Base-by-base conservation (phyloP, 805 yeast species). In the Ogataea nitratoaversa region DNA sequence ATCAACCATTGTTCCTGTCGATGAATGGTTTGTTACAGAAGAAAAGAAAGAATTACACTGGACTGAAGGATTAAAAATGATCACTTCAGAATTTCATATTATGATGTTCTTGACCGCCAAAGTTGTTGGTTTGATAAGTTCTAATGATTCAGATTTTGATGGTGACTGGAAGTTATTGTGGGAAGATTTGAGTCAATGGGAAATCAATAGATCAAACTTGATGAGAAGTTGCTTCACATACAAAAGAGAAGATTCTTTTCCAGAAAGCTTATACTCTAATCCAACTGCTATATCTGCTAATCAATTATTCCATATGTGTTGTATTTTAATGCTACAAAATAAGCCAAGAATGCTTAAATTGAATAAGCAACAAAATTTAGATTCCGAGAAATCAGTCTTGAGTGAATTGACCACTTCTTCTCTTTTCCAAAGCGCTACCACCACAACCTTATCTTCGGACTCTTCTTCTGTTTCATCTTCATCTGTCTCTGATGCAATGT, bases 121-220 rank as follows among this genome's bases (percentile, higher is more conserved):
- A 32, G 69, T 66, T 6, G 42, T 67, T 38, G 60, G 64, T 24
- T 42, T 70, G 43, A 53, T 67, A 9, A 47, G 51, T 32, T 46
- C 62, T 13, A 40, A 40, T 17, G 48, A 53, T 24, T 32, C 37
- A 6, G 51, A 53, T 17, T 70, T 64, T 44, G 68, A 66, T 30
- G 47, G 48, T 13, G 63, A 60, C 29, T 70, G 75, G 74, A 59
- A 59, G 37, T 37, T 45, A 2, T 31, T 70, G 1, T 70, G 74
- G 74, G 52, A 62, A 23, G 68, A 64, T 41, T 43, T 71, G 19
- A 53, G 48, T 28, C 57, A 59, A 18, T 70, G 75, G 75, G 63
- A 60, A 34, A 32, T 40, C 14, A 54, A 60, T 22, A 56, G 72
- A 38, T 65, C 73, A 0, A 50, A 50, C 5, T 54, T 53, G 12